Evolutionary conservation across 2,329 filamentous ascomycete genomes (phyloP).

Genomic region (Xylaria sp.): DNA sequence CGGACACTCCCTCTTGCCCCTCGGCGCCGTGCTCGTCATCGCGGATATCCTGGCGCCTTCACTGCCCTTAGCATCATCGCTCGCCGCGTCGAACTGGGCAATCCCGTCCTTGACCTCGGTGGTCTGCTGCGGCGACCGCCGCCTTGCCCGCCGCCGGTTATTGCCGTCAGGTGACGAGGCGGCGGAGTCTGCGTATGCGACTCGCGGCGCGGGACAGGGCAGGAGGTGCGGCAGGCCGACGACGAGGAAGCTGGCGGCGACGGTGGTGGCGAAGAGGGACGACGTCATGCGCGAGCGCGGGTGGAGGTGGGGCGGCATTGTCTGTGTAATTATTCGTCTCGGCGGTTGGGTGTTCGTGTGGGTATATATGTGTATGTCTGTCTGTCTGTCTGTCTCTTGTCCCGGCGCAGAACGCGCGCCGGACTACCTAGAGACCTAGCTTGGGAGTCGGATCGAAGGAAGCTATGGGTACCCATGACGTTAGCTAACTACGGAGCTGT

Average conservation of each 20-base stretch:
- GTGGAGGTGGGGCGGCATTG: slow-evolving; percentile 78
- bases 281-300: slow-evolving; percentile 93
- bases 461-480: background rate
- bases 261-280: slow-evolving; percentile 93
- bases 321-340: no score
- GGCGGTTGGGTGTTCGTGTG: background rate
- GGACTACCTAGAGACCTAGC: background rate
- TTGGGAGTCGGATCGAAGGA: background rate
- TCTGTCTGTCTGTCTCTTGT: background rate
- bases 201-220: slow-evolving; percentile 86
- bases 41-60: background rate
- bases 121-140: slow-evolving; percentile 48
- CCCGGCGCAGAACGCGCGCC: slow-evolving; percentile 1
- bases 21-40: slow-evolving; percentile 42
- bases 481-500: background rate
- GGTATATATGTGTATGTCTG: no score
- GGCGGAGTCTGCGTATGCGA: slow-evolving; percentile 75
- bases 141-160: slow-evolving; percentile 40
- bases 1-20: slow-evolving; percentile 79
- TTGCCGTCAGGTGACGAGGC: slow-evolving; percentile 46
- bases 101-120: slow-evolving; percentile 59
- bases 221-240: slow-evolving; percentile 90
- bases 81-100: slow-evolving; percentile 55
- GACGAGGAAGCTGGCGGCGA: slow-evolving; percentile 89
- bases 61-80: slow-evolving; percentile 29